Conservation (phyloP, 208 protist genomes). For the Leptomonas pyrrhocoris region DNA sequence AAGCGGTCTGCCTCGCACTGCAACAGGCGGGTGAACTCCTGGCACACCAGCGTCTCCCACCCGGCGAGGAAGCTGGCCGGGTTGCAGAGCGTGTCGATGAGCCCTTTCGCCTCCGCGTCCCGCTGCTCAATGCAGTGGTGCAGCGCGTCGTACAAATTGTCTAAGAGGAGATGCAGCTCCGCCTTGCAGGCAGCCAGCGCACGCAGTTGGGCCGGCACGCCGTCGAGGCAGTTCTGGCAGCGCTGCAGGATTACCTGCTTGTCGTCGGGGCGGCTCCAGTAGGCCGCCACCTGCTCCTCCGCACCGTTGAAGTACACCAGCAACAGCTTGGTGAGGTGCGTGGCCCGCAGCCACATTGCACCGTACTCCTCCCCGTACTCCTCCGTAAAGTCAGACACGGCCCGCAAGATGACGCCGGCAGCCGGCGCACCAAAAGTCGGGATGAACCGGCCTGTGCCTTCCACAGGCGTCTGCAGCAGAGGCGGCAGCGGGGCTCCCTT, state of each 20-base stretch:
- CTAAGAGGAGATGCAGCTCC: constrained; percentile 69
- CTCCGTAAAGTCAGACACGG: constrained; percentile 37
- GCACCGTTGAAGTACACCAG: constrained; percentile 50
- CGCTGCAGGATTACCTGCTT: constrained; percentile 69
- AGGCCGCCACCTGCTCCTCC: constrained; percentile 41
- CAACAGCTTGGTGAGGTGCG: constrained; percentile 42
- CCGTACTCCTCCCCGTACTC: constrained; percentile 61
- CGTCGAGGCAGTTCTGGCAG: constrained; percentile 63
- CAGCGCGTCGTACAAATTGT: constrained; percentile 52
- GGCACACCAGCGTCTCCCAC: constrained; percentile 68
- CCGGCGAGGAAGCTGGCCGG: constrained; percentile 59
- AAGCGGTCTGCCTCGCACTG: constrained; percentile 81
- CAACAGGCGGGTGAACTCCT: constrained; percentile 51
- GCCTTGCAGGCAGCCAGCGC: constrained; percentile 64
- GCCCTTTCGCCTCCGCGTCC: constrained; percentile 37
- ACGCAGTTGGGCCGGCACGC: constrained; percentile 43
- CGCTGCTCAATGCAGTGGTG: constrained; percentile 49
- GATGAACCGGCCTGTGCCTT: constrained; percentile 24
- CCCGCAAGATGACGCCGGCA: constrained; percentile 41
- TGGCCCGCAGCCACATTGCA: constrained; percentile 36
- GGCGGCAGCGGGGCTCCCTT: constrained; percentile 66
- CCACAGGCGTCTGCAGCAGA: constrained; percentile 40
- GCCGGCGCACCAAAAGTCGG: constrained; percentile 14
- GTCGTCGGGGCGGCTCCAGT: constrained; percentile 64
- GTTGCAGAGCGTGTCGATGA: constrained; percentile 60